Evolutionary conservation across 306 rosid species (phyloP), one percentile per base, ranked within the genome.

Genomic region (Cicer judaicum): DNA sequence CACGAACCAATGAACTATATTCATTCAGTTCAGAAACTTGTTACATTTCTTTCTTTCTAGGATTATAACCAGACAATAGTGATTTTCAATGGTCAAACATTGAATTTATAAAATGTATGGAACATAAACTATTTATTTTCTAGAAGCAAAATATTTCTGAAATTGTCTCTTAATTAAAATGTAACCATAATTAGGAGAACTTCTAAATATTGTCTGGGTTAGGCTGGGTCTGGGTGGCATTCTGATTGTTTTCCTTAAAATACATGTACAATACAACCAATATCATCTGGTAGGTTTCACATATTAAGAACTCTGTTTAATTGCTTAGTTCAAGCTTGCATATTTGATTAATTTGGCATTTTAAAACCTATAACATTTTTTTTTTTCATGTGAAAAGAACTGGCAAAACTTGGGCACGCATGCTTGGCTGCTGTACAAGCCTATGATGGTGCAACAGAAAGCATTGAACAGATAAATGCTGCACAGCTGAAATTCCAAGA

Each of bases 401-500:
- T 93, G 78, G 92, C 84, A 41, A 82, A 83, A 77, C 89, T 93
- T 63, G 99, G 96, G 75, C 79, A 88, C 36, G 68, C 83, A 24
- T 94, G 93, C 84, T 87, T 91, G 85, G 95, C 88, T 57, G 99
- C 92, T 56, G 97, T 94, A 18, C 92, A 88, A 79, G 89, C 93
- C 5, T 86, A 87, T 60, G 99, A 94, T 78, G 75, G 88, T 72
- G 95, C 95, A 47, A 88, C 87, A 16, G 93, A 94, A 80, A 90
- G 88, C 85, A 74, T 83, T 67, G 96, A 94, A 82, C 88, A 96
- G 77, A 40, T 92, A 79, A 84, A 92, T 72, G 89, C 95, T 4
- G 97, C 99, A 43, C 92, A 90, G 83, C 86, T 90, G 85, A 94
- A 92, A 84, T 89, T 94, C 68, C 90, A 94, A 83, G 99, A 94